Percentiles rank a stretch among this genome's conserved stretches.
phyloP scores from a whole-genome alignment of 805 yeast genomes.

The Maudiozyma serrabonitensis region DNA sequence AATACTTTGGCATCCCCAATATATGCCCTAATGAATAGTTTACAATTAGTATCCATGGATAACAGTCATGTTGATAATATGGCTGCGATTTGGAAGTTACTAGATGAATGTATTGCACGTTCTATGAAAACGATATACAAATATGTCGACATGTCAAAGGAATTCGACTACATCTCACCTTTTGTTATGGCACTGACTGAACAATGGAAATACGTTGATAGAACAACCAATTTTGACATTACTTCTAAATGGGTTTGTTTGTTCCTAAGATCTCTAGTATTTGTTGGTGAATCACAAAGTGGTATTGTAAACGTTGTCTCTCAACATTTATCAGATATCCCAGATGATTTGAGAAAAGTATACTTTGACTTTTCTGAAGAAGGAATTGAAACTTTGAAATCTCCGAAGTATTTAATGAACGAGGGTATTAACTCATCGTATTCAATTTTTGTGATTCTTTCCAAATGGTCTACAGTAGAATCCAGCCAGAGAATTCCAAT shows the following conservation, averaged over 20 bases:
- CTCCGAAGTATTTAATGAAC: constrained; percentile 12
- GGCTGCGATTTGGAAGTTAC: constrained; percentile 43
- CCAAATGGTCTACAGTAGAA: constrained; percentile 24
- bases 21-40: constrained; percentile 42
- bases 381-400: constrained; percentile 10
- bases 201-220: constrained; percentile 50
- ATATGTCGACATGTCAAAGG: constrained; percentile 53
- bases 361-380: constrained; percentile 18
- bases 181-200: constrained; percentile 51
- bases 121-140: constrained; percentile 71
- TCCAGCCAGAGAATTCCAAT: constrained; percentile 32
- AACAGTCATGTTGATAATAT: constrained; percentile 8
- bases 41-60: constrained; percentile 21
- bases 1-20: constrained; percentile 45
- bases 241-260: constrained; percentile 42
- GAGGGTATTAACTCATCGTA: constrained; percentile 20
- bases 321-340: constrained; percentile 5
- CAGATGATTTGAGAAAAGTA: constrained; percentile 3
- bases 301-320: constrained; percentile 11
- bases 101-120: constrained; percentile 72
- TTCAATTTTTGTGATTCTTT: constrained; percentile 29
- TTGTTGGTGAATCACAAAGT: constrained; percentile 50
- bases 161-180: constrained; percentile 40
- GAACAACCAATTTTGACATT: constrained; percentile 11
- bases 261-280: constrained; percentile 37